phyloP scores from a whole-genome alignment of 176 grass and related monocot species.

The Calamus simplicifolius region DNA sequence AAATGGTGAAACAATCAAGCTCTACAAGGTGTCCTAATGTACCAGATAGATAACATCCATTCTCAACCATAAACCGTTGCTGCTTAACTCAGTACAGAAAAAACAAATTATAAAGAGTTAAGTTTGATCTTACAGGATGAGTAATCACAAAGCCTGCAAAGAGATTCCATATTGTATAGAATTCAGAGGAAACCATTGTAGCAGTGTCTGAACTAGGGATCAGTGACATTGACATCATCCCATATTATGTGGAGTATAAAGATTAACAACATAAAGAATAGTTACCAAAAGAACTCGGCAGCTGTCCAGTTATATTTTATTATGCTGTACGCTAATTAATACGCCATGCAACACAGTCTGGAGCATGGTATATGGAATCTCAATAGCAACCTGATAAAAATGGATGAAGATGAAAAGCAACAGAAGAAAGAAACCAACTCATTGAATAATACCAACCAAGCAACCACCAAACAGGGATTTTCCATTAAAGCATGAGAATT shows the following conservation, averaged over 20 bases:
- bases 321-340: no score
- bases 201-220: conserved; percentile 9
- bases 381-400: no score
- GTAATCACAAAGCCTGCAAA: conserved; percentile 1
- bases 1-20: conserved; percentile 13
- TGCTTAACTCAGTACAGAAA: neutral
- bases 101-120: neutral
- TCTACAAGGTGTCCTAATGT: conserved; percentile 26
- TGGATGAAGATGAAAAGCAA: no score
- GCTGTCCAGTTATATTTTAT: no score
- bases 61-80: conserved; percentile 1
- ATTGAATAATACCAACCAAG: no score
- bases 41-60: conserved; percentile 19
- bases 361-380: no score
- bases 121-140: conserved; percentile 6
- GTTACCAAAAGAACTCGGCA: no score
- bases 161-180: conserved; percentile 12
- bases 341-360: no score
- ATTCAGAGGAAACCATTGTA: conserved; percentile 10
- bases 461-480: no score
- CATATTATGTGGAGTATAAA: conserved; percentile 5
- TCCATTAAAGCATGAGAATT: no score
- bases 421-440: no score
- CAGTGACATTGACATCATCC: conserved; percentile 12
- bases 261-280: no score